A percentile compares a stretch with the other conserved stretches of the same genome.
phyloP scores from a whole-genome alignment of 2,329 filamentous ascomycete species.

The Fusarium humuli region DNA sequence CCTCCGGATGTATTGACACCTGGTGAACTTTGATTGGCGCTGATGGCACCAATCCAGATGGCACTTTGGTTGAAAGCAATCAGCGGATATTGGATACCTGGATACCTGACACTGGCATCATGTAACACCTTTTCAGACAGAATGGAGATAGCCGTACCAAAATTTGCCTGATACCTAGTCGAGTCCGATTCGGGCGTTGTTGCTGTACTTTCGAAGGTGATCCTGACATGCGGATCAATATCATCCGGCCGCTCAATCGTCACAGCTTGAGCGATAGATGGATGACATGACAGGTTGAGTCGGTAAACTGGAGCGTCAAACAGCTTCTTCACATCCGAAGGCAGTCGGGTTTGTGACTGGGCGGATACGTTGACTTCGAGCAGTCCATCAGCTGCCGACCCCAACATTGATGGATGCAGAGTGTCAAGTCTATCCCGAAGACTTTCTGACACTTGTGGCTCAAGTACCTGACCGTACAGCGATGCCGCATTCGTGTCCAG shows the following conservation, averaged over 20 bases:
- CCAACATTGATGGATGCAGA: not conserved
- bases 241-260: not conserved
- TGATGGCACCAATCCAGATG: constrained; percentile 21
- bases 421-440: constrained; percentile 2
- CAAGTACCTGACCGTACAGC: not conserved
- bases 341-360: not conserved
- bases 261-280: not conserved
- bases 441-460: not conserved
- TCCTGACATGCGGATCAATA: not conserved
- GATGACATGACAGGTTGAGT: not conserved
- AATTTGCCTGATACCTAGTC: not conserved
- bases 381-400: not conserved
- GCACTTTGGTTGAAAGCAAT: constrained; percentile 5
- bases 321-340: not conserved
- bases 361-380: constrained; percentile 17
- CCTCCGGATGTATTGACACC: not conserved
- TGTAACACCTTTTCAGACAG: not conserved
- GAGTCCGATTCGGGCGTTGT: not conserved
- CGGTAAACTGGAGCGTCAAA: constrained; percentile 18
- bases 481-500: not conserved
- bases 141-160: constrained; percentile 4
- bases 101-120: not conserved
- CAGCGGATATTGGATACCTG: constrained; percentile 3
- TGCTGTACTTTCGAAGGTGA: constrained; percentile 1
- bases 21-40: not conserved